Percentiles rank a stretch among this genome's conserved stretches.
These are phyloP conservation scores for Claviceps sp. DNA, from an alignment of 2,329 filamentous ascomycete species.

Conservation along the genomic window DNA sequence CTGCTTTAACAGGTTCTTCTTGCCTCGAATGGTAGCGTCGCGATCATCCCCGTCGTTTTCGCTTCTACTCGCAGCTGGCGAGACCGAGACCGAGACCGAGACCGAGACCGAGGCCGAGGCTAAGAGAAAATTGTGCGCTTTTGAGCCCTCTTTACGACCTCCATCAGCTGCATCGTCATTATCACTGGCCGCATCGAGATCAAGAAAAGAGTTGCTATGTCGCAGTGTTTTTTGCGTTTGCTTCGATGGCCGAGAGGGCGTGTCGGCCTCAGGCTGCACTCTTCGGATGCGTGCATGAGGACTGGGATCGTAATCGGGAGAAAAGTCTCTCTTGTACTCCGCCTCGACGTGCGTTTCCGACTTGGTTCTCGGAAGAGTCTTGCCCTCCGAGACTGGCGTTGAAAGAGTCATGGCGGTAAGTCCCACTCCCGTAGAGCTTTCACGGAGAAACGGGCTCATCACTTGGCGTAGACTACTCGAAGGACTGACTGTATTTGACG, in stretches of 20 bases:
- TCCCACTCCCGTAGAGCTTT: constrained; percentile 16
- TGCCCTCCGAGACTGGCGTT: constrained; percentile 13
- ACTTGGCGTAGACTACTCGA: constrained; percentile 71
- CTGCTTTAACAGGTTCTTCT: constrained; percentile 11
- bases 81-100: background rate
- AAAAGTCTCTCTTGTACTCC: constrained; percentile 47
- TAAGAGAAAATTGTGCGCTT: background rate
- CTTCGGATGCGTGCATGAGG: constrained; percentile 57
- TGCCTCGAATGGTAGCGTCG: constrained; percentile 17
- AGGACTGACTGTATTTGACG: constrained; percentile 37
- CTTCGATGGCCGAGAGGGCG: constrained; percentile 22
- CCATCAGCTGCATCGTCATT: constrained; percentile 23
- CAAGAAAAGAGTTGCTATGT: constrained; percentile 34
- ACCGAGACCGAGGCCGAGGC: background rate
- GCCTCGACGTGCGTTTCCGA: constrained; percentile 16
- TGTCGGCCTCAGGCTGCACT: constrained; percentile 37
- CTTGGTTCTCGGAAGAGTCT: constrained; percentile 9
- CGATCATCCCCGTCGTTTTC: constrained; percentile 9
- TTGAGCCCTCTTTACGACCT: constrained; percentile 5
- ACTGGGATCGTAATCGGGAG: constrained; percentile 61
- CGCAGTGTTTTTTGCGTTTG: constrained; percentile 16
- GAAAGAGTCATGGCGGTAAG: constrained; percentile 9
- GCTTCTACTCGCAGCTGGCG: background rate
- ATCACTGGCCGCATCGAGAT: constrained; percentile 35
- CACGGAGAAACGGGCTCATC: constrained; percentile 67